A percentile compares a stretch with the other conserved stretches of the same genome.
phyloP scores from a whole-genome alignment of 2,329 filamentous ascomycete species.

The Xylaria sp. region DNA sequence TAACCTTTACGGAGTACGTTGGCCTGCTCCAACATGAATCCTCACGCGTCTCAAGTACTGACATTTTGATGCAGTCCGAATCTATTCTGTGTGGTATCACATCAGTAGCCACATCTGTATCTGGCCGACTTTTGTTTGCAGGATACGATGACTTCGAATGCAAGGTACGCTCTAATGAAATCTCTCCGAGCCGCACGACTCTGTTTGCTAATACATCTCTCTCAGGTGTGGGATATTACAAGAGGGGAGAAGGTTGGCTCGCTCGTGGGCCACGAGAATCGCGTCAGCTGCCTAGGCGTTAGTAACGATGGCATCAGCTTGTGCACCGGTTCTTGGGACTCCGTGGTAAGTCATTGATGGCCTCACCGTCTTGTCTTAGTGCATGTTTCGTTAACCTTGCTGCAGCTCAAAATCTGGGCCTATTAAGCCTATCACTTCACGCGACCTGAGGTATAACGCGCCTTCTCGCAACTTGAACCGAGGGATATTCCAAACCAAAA shows the following conservation, averaged over 20 bases:
- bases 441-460: constrained; percentile 29
- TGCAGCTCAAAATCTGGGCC: constrained; percentile 86
- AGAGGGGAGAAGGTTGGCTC: constrained; percentile 97
- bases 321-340: constrained; percentile 99
- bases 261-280: constrained; percentile 96
- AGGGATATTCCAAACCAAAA: constrained; percentile 52
- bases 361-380: neutral
- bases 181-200: neutral
- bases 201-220: constrained; percentile 29
- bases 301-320: constrained; percentile 99
- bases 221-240: constrained; percentile 95
- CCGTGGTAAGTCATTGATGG: constrained; percentile 75
- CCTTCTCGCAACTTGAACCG: constrained; percentile 25
- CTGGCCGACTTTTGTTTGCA: constrained; percentile 91
- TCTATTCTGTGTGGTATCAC: constrained; percentile 98
- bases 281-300: constrained; percentile 97
- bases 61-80: constrained; percentile 73
- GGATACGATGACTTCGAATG: constrained; percentile 99
- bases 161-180: constrained; percentile 74
- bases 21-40: neutral
- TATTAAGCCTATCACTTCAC: constrained; percentile 61
- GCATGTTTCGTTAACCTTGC: constrained; percentile 56
- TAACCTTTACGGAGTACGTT: constrained; percentile 73
- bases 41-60: constrained; percentile 30
- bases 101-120: constrained; percentile 97